Conservation (phyloP, 331 rosid genomes). For the Prunus yedoensis region DNA sequence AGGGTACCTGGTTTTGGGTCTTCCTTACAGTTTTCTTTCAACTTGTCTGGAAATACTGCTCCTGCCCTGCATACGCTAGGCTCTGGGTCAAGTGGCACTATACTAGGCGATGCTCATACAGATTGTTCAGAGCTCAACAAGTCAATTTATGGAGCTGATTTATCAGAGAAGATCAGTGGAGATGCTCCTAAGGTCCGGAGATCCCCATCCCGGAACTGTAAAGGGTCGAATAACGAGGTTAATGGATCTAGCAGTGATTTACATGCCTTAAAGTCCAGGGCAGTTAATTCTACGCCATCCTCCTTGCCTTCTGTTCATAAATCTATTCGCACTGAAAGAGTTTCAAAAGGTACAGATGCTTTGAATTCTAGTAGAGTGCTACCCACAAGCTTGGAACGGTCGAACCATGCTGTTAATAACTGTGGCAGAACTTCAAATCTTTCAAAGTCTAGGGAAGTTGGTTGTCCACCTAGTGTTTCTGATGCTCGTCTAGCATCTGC, state of each 20-base stretch:
- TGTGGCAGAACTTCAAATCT: conserved; percentile 19
- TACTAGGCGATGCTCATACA: conserved; percentile 28
- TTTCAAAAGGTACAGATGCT: conserved; percentile 35
- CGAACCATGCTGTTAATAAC: conserved; percentile 40
- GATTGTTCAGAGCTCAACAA: conserved; percentile 27
- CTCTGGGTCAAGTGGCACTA: conserved; percentile 24
- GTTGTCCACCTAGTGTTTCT: conserved; percentile 19
- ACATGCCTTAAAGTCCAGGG: conserved; percentile 34
- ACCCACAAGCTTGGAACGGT: conserved; percentile 32
- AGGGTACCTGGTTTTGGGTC: conserved; percentile 44
- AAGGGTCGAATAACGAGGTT: conserved; percentile 27
- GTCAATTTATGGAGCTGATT: conserved; percentile 31
- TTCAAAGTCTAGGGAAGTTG: conserved; percentile 38
- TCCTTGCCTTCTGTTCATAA: conserved; percentile 24
- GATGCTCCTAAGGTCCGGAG: conserved; percentile 31
- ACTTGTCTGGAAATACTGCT: conserved; percentile 29
- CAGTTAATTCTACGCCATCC: conserved; percentile 33
- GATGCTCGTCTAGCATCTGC: conserved; percentile 43
- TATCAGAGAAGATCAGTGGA: conserved; percentile 30
- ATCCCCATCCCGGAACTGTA: conserved; percentile 26
- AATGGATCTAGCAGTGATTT: conserved; percentile 19
- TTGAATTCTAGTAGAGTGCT: conserved; percentile 36
- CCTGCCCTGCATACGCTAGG: conserved; percentile 32
- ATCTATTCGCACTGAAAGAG: conserved; percentile 25
- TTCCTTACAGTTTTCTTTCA: conserved; percentile 39